A percentile compares a stretch with the other conserved stretches of the same genome.
These are phyloP conservation scores for Panicum hallii DNA, from an alignment of 202 grass and related monocot genomes.

Conservation along the genomic window DNA sequence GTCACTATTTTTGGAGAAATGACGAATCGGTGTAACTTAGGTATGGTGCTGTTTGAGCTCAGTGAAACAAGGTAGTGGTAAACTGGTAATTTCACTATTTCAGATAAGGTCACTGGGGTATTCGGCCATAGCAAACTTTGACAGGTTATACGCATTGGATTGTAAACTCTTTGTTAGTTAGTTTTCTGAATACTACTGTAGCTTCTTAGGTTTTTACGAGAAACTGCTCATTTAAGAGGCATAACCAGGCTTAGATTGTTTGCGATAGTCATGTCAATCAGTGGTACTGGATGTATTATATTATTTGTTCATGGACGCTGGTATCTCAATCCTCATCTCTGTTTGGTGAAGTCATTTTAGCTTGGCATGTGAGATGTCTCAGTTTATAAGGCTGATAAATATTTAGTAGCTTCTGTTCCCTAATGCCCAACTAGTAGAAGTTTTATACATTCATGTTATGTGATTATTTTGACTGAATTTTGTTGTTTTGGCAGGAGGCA, in stretches of 20 bases:
- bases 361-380: background rate
- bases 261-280: background rate
- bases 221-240: background rate
- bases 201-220: background rate
- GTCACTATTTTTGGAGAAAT: too few species aligned
- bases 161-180: background rate
- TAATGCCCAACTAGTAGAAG: background rate
- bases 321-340: background rate
- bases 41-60: background rate
- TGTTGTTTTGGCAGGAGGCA: constrained; percentile 11
- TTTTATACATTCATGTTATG: background rate
- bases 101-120: background rate
- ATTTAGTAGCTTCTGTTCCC: background rate
- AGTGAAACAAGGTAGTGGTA: background rate
- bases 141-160: background rate
- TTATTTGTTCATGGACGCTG: background rate
- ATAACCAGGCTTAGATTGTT: background rate
- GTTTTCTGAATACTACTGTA: background rate
- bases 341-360: background rate
- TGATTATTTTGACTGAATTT: background rate
- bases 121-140: background rate
- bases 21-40: too few species aligned
- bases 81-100: background rate
- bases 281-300: background rate
- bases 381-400: background rate